Conservation (phyloP, 345 rosid species). For the Theobroma cacao region DNA sequence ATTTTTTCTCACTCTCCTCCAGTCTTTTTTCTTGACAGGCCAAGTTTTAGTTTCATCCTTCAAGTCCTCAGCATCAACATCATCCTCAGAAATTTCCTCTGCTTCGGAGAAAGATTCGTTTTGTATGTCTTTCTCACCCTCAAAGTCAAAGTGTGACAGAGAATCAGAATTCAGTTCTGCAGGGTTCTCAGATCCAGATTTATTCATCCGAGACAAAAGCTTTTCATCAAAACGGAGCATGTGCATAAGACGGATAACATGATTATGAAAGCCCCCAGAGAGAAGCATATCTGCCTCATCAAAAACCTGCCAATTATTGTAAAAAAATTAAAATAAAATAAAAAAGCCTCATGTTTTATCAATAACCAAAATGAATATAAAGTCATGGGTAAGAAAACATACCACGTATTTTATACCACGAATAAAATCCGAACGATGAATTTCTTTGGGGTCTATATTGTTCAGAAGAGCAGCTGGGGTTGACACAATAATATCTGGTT, state of each 20-base stretch:
- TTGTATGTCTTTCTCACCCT: constrained; percentile 23
- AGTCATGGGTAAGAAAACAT: constrained; percentile 18
- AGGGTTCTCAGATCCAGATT: constrained; percentile 28
- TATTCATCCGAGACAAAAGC: constrained; percentile 47
- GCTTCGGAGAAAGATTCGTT: constrained; percentile 33
- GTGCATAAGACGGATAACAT: constrained; percentile 72
- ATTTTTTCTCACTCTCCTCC: constrained; percentile 78
- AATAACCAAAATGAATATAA: constrained; percentile 1
- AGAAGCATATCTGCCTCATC: constrained; percentile 99
- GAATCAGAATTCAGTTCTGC: constrained; percentile 29
- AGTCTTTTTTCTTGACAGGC: constrained; percentile 42
- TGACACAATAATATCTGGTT: constrained; percentile 75
- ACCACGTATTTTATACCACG: constrained; percentile 82
- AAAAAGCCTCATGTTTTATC: neutral
- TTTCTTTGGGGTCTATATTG: constrained; percentile 60
- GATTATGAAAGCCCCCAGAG: constrained; percentile 85
- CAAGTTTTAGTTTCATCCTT: constrained; percentile 30
- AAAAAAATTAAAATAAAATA: neutral
- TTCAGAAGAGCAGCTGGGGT: constrained; percentile 91
- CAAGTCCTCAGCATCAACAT: constrained; percentile 25
- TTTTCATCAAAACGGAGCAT: constrained; percentile 89
- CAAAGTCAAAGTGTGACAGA: constrained; percentile 25
- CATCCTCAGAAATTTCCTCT: constrained; percentile 44
- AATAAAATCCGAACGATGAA: constrained; percentile 48
- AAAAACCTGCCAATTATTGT: constrained; percentile 58